These are phyloP conservation scores for Naganishia sp. DNA, from an alignment of 1,284 basidiomycete genomes.

Conservation along the genomic window DNA sequence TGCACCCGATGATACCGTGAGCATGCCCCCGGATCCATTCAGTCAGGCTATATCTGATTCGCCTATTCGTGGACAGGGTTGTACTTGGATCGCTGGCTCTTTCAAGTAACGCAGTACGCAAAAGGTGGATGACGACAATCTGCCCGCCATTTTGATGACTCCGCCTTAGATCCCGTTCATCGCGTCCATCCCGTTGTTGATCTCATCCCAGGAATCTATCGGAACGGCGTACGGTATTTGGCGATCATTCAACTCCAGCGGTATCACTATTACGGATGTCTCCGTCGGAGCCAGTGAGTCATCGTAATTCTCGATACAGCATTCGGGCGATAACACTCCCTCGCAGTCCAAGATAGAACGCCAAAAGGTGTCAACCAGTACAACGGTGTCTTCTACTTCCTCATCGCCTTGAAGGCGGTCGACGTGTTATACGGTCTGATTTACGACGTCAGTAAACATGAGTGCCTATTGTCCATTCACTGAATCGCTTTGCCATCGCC, in stretches of 20 bases:
- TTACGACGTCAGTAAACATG: conserved; percentile 42
- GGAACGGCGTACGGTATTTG: conserved; percentile 56
- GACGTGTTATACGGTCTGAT: conserved; percentile 43
- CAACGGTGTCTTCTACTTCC: conserved; percentile 51
- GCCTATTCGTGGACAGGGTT: conserved; percentile 34
- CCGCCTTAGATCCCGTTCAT: conserved; percentile 47
- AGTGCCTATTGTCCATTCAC: conserved; percentile 38
- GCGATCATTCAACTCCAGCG: conserved; percentile 52
- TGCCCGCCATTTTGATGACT: too few relatives aligned
- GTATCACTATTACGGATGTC: conserved; percentile 52
- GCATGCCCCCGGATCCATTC: neutral
- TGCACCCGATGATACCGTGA: conserved; percentile 50
- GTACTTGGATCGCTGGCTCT: conserved; percentile 52
- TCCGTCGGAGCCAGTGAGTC: conserved; percentile 48
- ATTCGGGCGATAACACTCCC: too few relatives aligned
- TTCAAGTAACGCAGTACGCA: conserved; percentile 44
- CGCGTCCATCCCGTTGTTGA: conserved; percentile 54
- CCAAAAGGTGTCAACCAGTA: conserved; percentile 42
- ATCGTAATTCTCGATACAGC: neutral
- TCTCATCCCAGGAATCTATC: conserved; percentile 50
- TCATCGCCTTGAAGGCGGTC: conserved; percentile 55
- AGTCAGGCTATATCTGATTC: neutral
- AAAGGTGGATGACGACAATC: too few relatives aligned
- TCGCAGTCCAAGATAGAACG: conserved; percentile 49
- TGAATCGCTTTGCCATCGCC: neutral